These are phyloP conservation scores for Aspergillus texensis DNA, from an alignment of 2,329 filamentous ascomycete species.

Conservation along the genomic window DNA sequence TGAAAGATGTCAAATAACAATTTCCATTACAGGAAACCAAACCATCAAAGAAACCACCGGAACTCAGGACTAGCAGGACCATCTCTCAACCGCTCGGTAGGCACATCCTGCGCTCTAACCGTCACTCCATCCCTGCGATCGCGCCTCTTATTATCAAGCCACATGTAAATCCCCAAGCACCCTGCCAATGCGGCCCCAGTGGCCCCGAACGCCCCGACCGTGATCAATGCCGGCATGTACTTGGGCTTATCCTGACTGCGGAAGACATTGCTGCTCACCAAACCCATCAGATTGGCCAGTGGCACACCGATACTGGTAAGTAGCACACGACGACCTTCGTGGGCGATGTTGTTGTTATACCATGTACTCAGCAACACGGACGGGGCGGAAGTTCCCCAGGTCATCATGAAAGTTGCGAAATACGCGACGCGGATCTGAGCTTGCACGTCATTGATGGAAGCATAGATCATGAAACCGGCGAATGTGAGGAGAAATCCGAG, in stretches of 20 bases:
- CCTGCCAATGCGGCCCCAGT: conserved; percentile 59
- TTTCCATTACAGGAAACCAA: not conserved
- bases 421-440: conserved; percentile 68
- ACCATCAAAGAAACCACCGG: conserved; percentile 54
- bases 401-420: conserved; percentile 80
- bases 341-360: conserved; percentile 83
- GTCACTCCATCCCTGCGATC: conserved; percentile 59
- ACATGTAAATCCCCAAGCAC: conserved; percentile 65
- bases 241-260: conserved; percentile 64
- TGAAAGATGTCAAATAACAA: not conserved
- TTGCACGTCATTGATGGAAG: conserved; percentile 66
- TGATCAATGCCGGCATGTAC: conserved; percentile 67
- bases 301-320: conserved; percentile 74
- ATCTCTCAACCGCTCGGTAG: conserved; percentile 59
- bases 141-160: conserved; percentile 64
- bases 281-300: conserved; percentile 74
- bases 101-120: conserved; percentile 59
- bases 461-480: conserved; percentile 77
- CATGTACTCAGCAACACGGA: conserved; percentile 67
- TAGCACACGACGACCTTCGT: conserved; percentile 71
- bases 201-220: conserved; percentile 56
- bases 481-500: conserved; percentile 75
- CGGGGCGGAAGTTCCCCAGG: conserved; percentile 75
- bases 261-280: conserved; percentile 71
- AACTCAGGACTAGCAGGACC: conserved; percentile 58